These are phyloP conservation scores for Lobulomyces angularis DNA, from an alignment of 192 early-diverging fungal species.

Conservation along the genomic window DNA sequence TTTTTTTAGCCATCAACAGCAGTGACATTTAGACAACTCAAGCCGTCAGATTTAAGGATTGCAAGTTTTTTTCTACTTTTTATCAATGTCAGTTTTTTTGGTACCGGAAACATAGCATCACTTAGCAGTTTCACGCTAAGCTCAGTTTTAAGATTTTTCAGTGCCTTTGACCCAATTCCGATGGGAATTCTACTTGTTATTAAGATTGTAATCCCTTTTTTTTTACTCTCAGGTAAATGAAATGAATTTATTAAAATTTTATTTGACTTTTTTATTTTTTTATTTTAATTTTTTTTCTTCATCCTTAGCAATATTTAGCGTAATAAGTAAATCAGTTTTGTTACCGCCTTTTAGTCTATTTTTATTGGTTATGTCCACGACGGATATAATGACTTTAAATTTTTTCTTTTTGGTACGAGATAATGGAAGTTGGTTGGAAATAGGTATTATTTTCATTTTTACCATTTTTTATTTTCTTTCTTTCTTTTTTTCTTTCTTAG, in stretches of 20 bases:
- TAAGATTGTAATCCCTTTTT: constrained; percentile 92
- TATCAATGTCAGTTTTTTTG: constrained; percentile 90
- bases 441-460: no score
- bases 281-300: no score
- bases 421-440: constrained; percentile 89
- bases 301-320: constrained; percentile 66
- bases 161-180: constrained; percentile 79
- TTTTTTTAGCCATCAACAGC: no score
- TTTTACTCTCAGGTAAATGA: constrained; percentile 77
- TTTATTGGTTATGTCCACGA: constrained; percentile 70
- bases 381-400: constrained; percentile 88
- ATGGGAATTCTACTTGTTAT: constrained; percentile 75
- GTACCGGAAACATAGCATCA: constrained; percentile 88
- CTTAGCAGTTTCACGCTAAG: constrained; percentile 74
- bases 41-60: constrained; percentile 38
- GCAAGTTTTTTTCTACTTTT: constrained; percentile 81
- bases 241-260: no score
- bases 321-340: constrained; percentile 61
- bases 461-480: no score
- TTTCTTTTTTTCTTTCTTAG: no score
- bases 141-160: constrained; percentile 80
- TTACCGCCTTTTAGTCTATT: constrained; percentile 80
- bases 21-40: constrained; percentile 14
- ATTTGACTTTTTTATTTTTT: no score
- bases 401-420: constrained; percentile 92